Evolutionary conservation across 176 grass and related monocot genomes (phyloP), one percentile per base, ranked within the genome.

Genomic region (Aegilops tauschii): DNA sequence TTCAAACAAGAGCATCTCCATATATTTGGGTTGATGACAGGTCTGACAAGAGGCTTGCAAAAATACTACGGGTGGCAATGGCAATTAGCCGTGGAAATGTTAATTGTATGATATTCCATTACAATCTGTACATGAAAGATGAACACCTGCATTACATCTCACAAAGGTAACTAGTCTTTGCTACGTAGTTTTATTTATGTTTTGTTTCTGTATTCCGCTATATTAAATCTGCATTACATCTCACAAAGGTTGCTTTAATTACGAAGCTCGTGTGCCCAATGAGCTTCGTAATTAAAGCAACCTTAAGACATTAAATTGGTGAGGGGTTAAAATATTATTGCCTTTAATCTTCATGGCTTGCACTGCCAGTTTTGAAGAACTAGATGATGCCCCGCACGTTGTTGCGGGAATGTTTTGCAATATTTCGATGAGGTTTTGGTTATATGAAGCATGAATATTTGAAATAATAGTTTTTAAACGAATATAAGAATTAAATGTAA

Each of bases 81-180:
- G 84, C 92, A 65, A 79, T 94, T 58, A 96, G 93, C 69, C 52
- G 61, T 82, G 89, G 89, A 90, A 96, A 90, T 80, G 89, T 94
- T 29, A 90, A 86, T 40, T 93, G 80, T 74, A 90, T 99, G 90
- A 94, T 99, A 87, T 96, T 99, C 64, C 97, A 99, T 88, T 99
- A 94, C 83, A 96, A 96, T 84, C 65, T 99, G 63, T 99, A 86
- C 80, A 94, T 99, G 97, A 99, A 99, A 82, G 97, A 99, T 87
- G 94, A 96, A 12, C 97, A 99, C 72, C 87, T 99, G 71, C 87
- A 85, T 78, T 94, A 93, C 81, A 99, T 99, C 42, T 89, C 94
- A 81, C 72, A 92, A 73, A 99, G 97, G 97, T 96, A 99, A 96
- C 61, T 80, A 31, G 21, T 79, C 35, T 27, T 61, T 80, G 14